Evolutionary conservation across 2,329 filamentous ascomycete species (phyloP), one percentile per base, ranked within the genome.

Genomic region (Scedosporium boydii): DNA sequence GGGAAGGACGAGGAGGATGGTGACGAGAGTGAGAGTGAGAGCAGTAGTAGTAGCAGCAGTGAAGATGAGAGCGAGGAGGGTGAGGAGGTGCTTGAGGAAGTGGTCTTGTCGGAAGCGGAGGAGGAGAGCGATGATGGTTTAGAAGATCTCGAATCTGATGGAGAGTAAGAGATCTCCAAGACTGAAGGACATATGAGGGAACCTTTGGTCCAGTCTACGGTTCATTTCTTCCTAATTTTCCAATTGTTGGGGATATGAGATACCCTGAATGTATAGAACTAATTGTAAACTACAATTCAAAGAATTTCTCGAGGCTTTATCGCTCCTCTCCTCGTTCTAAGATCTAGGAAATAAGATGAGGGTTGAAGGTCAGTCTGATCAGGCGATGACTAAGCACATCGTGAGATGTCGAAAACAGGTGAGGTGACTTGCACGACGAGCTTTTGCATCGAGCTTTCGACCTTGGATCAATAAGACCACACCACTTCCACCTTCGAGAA

Each of bases 11-110:
- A 62, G 56, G 63, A 65, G 23, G 59, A 53, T 18, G 60, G 38
- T 2, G 48, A 53, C 23, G 60, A 62, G n/a, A 48, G 53, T 18
- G 55, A 18, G 3, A 53, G 42, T 41, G 55, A 59, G 10, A 58
- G 55, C 60, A 60, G 57, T 42, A 46, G 41, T 21, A 38, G 23
- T 14, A 58, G 55, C 58, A 58, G 57, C 29, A 38, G 29, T 12
- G 38, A 41, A 6, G 58, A 61, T 26, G 42, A 64, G 46, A 10
- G 38, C 12, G 63, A 46, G 6, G 46, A 64, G 60, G 51, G 56
- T 59, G 59, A 64, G 62, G 18, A 64, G 60, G 53, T 62, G 56
- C 29, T 57, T 23, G 60, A 34, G n/a, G 60, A 61, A 59, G 59
- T 61, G 42, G 26, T 62, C 60, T 12, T 56, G 60, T 46, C n/a